phyloP scores from a whole-genome alignment of 345 rosid species.

The Erodium maritimum region DNA sequence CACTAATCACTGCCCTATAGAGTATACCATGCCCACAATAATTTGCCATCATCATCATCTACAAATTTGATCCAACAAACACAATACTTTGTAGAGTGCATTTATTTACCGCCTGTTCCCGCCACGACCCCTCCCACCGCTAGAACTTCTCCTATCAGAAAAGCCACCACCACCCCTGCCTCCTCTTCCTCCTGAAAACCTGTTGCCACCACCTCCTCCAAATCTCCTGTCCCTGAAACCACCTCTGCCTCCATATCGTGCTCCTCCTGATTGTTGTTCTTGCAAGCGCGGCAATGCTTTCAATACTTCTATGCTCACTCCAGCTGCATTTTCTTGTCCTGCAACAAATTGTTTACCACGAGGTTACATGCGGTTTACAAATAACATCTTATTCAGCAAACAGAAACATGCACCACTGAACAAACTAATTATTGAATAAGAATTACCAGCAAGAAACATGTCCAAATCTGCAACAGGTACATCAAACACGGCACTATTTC shows the following conservation, averaged over 20 bases:
- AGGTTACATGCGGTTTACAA: neutral
- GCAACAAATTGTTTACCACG: constrained; percentile 11
- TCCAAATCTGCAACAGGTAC: constrained; percentile 54
- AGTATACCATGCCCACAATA: too few relatives aligned
- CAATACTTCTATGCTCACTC: constrained; percentile 52
- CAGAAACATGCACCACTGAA: neutral
- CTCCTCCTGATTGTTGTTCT: constrained; percentile 48
- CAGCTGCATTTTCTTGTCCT: constrained; percentile 54
- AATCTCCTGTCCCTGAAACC: constrained; percentile 9
- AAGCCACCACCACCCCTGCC: constrained; percentile 15
- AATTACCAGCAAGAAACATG: constrained; percentile 43
- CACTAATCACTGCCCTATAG: too few relatives aligned
- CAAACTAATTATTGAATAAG: neutral
- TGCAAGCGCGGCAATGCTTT: constrained; percentile 64
- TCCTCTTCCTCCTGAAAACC: constrained; percentile 25
- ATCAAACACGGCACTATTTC: constrained; percentile 79
- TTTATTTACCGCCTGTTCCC: constrained; percentile 11
- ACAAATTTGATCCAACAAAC: too few relatives aligned
- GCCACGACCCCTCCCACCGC: constrained; percentile 28
- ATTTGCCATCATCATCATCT: too few relatives aligned
- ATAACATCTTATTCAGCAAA: neutral
- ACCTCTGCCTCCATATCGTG: constrained; percentile 19
- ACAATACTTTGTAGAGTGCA: too few relatives aligned
- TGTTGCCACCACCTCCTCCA: constrained; percentile 22
- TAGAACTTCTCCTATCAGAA: constrained; percentile 15